phyloP scores from a whole-genome alignment of 495 filamentous ascomycete species.

The Friedmanniomyces endolithicus region DNA sequence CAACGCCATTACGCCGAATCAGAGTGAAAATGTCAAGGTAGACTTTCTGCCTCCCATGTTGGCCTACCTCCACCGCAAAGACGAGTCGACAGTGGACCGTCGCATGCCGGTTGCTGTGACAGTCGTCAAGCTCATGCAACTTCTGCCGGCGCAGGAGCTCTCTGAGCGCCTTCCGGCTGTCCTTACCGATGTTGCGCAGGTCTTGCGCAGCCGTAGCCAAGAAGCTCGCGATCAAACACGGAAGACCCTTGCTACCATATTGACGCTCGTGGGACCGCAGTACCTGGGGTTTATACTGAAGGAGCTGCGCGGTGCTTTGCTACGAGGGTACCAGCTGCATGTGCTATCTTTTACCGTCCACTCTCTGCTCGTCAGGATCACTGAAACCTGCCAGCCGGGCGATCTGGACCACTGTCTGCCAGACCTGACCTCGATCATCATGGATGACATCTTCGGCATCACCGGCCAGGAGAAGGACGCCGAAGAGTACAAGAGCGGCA shows the following conservation, averaged over 20 bases:
- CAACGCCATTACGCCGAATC: slow-evolving; percentile 15
- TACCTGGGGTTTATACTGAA: slow-evolving; percentile 90
- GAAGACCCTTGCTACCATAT: slow-evolving; percentile 73
- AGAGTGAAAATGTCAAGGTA: not conserved
- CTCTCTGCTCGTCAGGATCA: slow-evolving; percentile 67
- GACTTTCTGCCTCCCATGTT: slow-evolving; percentile 52
- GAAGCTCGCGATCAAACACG: slow-evolving; percentile 83
- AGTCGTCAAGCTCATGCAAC: slow-evolving; percentile 67
- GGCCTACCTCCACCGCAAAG: slow-evolving; percentile 80
- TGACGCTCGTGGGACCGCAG: slow-evolving; percentile 59
- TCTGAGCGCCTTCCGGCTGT: slow-evolving; percentile 63
- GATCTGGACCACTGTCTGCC: slow-evolving; percentile 79
- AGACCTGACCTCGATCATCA: slow-evolving; percentile 67
- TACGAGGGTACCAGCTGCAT: slow-evolving; percentile 81
- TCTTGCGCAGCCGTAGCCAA: slow-evolving; percentile 75
- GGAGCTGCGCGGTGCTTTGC: slow-evolving; percentile 70
- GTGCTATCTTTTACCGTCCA: slow-evolving; percentile 92
- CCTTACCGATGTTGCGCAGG: slow-evolving; percentile 82
- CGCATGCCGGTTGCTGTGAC: slow-evolving; percentile 80
- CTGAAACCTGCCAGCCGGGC: slow-evolving; percentile 63
- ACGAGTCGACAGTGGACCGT: slow-evolving; percentile 81
- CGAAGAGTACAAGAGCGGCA: slow-evolving; percentile 84
- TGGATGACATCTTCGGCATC: slow-evolving; percentile 96
- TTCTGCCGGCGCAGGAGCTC: slow-evolving; percentile 62
- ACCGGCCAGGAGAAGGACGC: slow-evolving; percentile 96